A percentile compares a stretch with the other conserved stretches of the same genome.
Evolutionary conservation across 345 rosid species (phyloP).

Genomic region (Litchi chinensis): DNA sequence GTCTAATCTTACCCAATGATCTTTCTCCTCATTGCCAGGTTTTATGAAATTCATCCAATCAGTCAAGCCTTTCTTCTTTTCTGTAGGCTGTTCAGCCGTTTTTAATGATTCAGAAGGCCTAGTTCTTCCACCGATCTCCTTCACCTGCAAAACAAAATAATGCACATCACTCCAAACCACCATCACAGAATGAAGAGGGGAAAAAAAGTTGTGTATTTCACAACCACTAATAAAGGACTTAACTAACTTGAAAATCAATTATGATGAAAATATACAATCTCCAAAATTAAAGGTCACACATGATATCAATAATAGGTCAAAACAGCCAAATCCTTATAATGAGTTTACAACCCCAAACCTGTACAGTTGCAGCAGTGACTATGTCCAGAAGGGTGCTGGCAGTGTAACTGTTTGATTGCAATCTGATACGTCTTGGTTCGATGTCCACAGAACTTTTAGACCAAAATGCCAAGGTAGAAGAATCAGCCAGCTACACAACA

Average conservation of each 20-base stretch:
- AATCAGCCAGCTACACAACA: conserved; percentile 56
- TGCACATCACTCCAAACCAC: neutral
- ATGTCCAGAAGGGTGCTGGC: conserved; percentile 84
- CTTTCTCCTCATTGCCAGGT: conserved; percentile 96
- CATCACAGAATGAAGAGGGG: neutral
- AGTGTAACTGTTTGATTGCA: conserved; percentile 94
- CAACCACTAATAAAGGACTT: neutral
- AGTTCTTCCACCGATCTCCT: conserved; percentile 90
- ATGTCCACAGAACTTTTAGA: conserved; percentile 92
- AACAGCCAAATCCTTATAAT: neutral
- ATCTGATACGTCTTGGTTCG: conserved; percentile 89
- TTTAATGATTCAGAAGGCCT: conserved; percentile 59
- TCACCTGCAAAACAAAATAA: conserved; percentile 50
- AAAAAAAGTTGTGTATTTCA: neutral
- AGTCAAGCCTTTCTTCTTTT: conserved; percentile 74
- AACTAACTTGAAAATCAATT: neutral
- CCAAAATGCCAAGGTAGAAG: conserved; percentile 94
- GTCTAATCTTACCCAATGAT: conserved; percentile 65
- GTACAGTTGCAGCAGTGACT: conserved; percentile 97
- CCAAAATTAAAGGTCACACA: neutral
- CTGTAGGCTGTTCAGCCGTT: conserved; percentile 62
- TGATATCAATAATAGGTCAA: neutral
- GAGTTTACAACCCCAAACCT: conserved; percentile 48
- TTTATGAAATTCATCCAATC: conserved; percentile 93
- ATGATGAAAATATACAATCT: neutral